Percentiles rank a stretch among this genome's conserved stretches.
Evolutionary conservation across 768 basidiomycete genomes (phyloP).

Genomic region (Tylopilus sp.): DNA sequence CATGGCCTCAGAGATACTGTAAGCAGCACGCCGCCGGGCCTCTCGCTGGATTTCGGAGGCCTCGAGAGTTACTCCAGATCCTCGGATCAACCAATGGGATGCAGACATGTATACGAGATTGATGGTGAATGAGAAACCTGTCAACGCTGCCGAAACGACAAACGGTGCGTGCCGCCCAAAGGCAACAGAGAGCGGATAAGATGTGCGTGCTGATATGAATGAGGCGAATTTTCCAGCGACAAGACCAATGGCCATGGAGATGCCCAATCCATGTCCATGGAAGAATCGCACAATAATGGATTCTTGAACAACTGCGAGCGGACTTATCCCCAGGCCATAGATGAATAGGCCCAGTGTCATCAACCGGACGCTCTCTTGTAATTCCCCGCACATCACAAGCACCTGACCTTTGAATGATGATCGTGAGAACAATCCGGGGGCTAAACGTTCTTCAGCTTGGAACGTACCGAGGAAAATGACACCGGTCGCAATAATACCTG

Average conservation of each 20-base stretch:
- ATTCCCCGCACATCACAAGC: slow-evolving; percentile 64
- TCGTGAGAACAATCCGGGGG: slow-evolving; percentile 6
- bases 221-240: slow-evolving; percentile 77
- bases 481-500: slow-evolving; percentile 72
- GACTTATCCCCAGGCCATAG: slow-evolving; percentile 77
- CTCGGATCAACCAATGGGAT: slow-evolving; percentile 62
- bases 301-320: slow-evolving; percentile 80
- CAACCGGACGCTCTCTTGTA: slow-evolving; percentile 52
- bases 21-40: slow-evolving; percentile 43
- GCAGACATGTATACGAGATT: slow-evolving; percentile 65
- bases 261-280: slow-evolving; percentile 67
- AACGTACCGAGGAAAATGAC: slow-evolving; percentile 58
- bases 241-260: slow-evolving; percentile 80
- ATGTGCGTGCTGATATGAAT: slow-evolving; percentile 70
- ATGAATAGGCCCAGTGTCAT: slow-evolving; percentile 78
- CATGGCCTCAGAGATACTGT: slow-evolving; percentile 52
- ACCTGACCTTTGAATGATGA: slow-evolving; percentile 47
- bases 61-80: slow-evolving; percentile 60
- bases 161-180: slow-evolving; percentile 75
- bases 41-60: slow-evolving; percentile 58
- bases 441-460: background rate
- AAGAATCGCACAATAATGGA: slow-evolving; percentile 84
- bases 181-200: slow-evolving; percentile 68
- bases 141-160: slow-evolving; percentile 60
- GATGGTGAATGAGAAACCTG: slow-evolving; percentile 61